phyloP scores from a whole-genome alignment of 2,329 filamentous ascomycete genomes.

The Lasiodiplodia hormozganensis region DNA sequence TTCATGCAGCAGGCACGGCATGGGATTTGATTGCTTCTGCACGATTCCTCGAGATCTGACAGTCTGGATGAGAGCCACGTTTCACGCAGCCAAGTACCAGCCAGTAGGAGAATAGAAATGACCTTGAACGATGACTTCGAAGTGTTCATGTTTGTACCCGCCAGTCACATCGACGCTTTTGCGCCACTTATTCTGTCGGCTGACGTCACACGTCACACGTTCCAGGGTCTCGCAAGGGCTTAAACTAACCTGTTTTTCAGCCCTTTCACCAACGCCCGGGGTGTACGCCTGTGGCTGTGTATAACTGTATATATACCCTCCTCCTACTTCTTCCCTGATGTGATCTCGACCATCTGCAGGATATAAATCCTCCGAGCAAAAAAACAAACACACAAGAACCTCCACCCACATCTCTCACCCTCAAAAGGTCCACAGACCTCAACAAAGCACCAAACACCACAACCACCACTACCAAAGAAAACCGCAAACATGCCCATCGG shows the following conservation, averaged over 20 bases:
- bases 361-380: neutral
- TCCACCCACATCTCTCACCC: neutral
- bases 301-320: neutral
- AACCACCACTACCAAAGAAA: neutral
- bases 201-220: slow-evolving; percentile 27
- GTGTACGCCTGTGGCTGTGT: neutral
- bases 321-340: neutral
- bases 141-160: neutral
- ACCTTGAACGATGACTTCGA: neutral
- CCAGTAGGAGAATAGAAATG: neutral
- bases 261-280: neutral
- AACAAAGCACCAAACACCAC: neutral
- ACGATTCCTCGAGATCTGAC: too few species aligned
- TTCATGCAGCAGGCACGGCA: neutral
- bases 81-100: neutral
- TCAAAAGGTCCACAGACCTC: neutral
- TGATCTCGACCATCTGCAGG: neutral
- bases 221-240: neutral
- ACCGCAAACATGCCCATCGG: slow-evolving; percentile 42
- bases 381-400: neutral
- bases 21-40: neutral
- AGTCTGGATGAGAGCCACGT: neutral
- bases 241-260: slow-evolving; percentile 21
- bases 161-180: slow-evolving; percentile 1
- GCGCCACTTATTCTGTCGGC: slow-evolving; percentile 1